Evolutionary conservation across 495 filamentous ascomycete genomes (phyloP).

Genomic region (Cladorrhinum samala): DNA sequence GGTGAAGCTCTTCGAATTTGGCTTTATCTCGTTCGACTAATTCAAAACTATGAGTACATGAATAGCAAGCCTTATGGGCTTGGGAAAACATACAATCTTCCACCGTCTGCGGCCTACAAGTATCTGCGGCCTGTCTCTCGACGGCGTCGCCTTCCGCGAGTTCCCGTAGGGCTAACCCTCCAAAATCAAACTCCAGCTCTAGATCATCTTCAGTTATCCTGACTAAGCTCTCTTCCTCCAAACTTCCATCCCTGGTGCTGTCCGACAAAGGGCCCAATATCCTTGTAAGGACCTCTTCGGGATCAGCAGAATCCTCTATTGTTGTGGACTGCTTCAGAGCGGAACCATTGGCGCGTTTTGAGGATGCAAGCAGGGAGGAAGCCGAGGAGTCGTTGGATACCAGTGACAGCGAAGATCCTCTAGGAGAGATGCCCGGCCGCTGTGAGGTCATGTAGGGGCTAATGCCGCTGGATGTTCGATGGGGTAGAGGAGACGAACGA

Average conservation of each 20-base stretch:
- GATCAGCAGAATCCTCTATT: slow-evolving; percentile 55
- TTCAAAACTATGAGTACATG: slow-evolving; percentile 23
- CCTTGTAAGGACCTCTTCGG: slow-evolving; percentile 62
- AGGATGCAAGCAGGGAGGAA: slow-evolving; percentile 58
- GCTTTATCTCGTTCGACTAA: slow-evolving; percentile 77
- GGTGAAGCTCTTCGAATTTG: slow-evolving; percentile 87
- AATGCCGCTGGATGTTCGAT: slow-evolving; percentile 53
- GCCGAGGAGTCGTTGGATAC: slow-evolving; percentile 61
- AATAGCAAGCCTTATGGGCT: slow-evolving; percentile 17
- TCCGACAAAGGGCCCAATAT: slow-evolving; percentile 55
- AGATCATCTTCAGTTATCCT: slow-evolving; percentile 39
- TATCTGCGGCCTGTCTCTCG: slow-evolving; percentile 32
- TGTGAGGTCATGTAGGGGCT: slow-evolving; percentile 47
- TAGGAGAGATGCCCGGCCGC: slow-evolving; percentile 55
- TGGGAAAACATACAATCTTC: slow-evolving; percentile 61
- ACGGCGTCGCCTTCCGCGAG: slow-evolving; percentile 49
- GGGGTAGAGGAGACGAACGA: slow-evolving; percentile 61
- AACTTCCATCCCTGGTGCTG: not conserved
- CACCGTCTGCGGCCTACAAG: slow-evolving; percentile 59
- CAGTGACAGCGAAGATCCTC: slow-evolving; percentile 59
- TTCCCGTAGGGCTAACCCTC: slow-evolving; percentile 64
- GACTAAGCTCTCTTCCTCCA: slow-evolving; percentile 8
- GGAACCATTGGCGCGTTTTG: slow-evolving; percentile 59
- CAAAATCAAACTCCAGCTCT: slow-evolving; percentile 66
- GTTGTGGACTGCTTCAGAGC: slow-evolving; percentile 53